Base-by-base conservation (phyloP, 257 asterid genomes). In the Avicennia marina region DNA sequence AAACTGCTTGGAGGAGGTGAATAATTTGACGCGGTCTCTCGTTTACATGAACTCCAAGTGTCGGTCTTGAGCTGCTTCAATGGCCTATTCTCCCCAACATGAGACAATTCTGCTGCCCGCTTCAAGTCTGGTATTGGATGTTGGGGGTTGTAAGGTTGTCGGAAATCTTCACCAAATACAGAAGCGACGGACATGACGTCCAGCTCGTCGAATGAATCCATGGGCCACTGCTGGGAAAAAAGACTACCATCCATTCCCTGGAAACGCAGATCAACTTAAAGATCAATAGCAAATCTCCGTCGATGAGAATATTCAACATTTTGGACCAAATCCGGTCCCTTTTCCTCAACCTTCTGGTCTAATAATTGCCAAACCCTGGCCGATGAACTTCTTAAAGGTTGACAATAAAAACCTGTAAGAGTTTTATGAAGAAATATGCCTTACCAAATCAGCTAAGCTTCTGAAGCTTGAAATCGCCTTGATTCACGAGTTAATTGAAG, bases 171-270 rank as follows among this genome's bases (percentile, higher is more conserved):
- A 29, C 33, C 3, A 7, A 29, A 29, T 29, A 7, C 33, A 29
- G 33, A 29, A 3, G 7, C 33, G n/a, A n/a, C n/a, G n/a, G n/a
- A n/a, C 33, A 29, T 29, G 0, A 72, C 58, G 52, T 57, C 66
- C 6, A 76, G 75, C 46, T 88, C 95, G 19, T 88, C 78, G 1
- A 72, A 19, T 18, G 83, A 62, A 66, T 57, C 73, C 45, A 62
- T 54, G 1, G 76, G 76, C 89, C 93, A 88, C n/a, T 82, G 85
- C 46, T 81, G 83, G 32, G 63, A 53, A 29, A 74, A 68, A 4
- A 79, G 60, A 58, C 78, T 71, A 65, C 81, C 75, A 32, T 76
- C 89, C 74, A 79, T 72, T 66, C 78, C 94, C 95, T 86, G 58
- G 7, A 43, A 39, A 36, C 19, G 15, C 24, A 32, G 13, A 40